A percentile compares a stretch with the other conserved stretches of the same genome.
phyloP scores from a whole-genome alignment of 2,329 filamentous ascomycete genomes.

The Fusarium ramigenum region DNA sequence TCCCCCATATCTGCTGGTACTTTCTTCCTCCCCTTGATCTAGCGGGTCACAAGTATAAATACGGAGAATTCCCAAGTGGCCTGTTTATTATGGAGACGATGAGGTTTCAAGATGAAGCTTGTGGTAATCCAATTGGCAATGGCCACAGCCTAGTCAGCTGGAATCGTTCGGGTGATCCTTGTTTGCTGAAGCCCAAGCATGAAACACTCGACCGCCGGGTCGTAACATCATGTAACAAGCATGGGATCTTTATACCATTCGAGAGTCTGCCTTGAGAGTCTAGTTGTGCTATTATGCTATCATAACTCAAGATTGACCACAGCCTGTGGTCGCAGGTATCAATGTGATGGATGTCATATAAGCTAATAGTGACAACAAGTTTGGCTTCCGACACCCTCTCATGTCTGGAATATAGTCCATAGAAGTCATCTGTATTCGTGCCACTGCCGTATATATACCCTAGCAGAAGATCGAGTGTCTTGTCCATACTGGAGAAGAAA shows the following conservation, averaged over 20 bases:
- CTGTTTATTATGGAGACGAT: constrained; percentile 34
- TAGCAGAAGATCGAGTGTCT: background rate
- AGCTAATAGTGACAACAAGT: background rate
- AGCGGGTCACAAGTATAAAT: background rate
- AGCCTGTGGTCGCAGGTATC: background rate
- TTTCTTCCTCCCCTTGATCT: background rate
- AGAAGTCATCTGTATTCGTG: background rate
- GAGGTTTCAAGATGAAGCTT: constrained; percentile 16
- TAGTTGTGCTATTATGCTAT: background rate
- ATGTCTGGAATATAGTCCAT: background rate
- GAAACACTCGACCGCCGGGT: background rate
- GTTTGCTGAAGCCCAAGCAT: constrained; percentile 9
- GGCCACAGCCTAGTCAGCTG: background rate
- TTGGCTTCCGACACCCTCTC: background rate
- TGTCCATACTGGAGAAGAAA: background rate
- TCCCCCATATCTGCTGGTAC: background rate
- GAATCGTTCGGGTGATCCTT: constrained; percentile 12
- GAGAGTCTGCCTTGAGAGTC: background rate
- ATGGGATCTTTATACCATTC: background rate
- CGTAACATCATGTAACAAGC: constrained; percentile 3
- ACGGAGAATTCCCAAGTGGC: constrained; percentile 7
- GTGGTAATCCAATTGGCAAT: background rate
- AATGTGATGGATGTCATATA: background rate
- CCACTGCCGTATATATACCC: background rate
- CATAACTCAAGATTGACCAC: constrained; percentile 2